Base-by-base conservation (phyloP, 1,139 yeast genomes). In the Yarrowia galli region DNA sequence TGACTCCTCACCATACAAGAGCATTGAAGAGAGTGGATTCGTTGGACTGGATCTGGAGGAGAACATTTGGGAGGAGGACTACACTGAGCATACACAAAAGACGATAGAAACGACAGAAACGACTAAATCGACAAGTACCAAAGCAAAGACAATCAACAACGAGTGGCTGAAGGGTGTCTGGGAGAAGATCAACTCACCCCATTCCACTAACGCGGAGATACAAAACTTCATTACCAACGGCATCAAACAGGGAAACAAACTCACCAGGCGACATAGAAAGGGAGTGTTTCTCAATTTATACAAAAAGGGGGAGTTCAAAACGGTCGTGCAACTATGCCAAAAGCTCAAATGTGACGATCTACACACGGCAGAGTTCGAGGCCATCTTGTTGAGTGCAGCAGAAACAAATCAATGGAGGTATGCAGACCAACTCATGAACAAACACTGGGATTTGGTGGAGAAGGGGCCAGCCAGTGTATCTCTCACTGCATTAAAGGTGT, bases 401-500 rank as follows among this genome's bases (percentile, higher is more conserved):
- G 20, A 43, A 6, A 58, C 64, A 0, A 43, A 43, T 32, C 64
- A 58, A 16, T 58, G 64, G 64, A n/a, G 28, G 15, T 15, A n/a
- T 22, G 64, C 64, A 10, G 49, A 43, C 51, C 25, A 32, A 12
- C 16, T 58, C 13, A 58, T 58, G 64, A 58, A 20, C 51, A 8
- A 20, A 3, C 40, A 58, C 10, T 58, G 64, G 64, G 16, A 42
- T 15, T 28, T 58, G 40, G 64, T 58, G 42, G 64, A 58, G 5
- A 18, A 20, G 42, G 64, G 64, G 7, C 51, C 64, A 2, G 25
- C 45, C 12, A 18, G 16, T 4, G 40, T 42, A 2, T 40, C 48
- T 3, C 15, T 56, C n/a, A 42, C 40, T 7, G 64, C 64, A 7
- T 22, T 58, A 7, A 2, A 43, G 42, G 25, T 43, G 25, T 58